These are phyloP conservation scores for Podaxis sp. DNA, from an alignment of 768 basidiomycete genomes.

Conservation along the genomic window DNA sequence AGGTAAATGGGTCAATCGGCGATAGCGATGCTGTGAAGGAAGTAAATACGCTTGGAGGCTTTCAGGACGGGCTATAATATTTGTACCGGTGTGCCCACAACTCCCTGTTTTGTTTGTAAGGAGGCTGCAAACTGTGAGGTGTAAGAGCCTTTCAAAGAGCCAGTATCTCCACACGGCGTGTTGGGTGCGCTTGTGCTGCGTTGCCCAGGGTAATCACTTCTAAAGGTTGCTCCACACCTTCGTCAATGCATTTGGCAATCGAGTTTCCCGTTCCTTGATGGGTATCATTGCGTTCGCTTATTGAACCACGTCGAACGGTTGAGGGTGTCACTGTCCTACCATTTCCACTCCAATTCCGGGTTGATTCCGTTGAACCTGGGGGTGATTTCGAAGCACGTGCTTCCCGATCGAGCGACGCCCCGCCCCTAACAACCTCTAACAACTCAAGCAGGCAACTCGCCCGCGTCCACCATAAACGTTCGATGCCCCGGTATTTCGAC, in stretches of 20 bases:
- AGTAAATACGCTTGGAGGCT: neutral
- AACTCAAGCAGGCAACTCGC: neutral
- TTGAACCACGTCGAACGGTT: neutral
- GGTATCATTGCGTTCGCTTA: neutral
- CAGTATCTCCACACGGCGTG: neutral
- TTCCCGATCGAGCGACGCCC: neutral
- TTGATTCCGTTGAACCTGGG: conserved; percentile 1
- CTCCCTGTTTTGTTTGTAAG: neutral
- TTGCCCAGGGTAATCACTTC: neutral
- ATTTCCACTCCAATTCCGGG: neutral
- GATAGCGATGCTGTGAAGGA: neutral
- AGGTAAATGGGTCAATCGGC: neutral
- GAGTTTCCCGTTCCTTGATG: neutral
- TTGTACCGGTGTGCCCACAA: neutral
- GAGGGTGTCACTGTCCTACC: neutral
- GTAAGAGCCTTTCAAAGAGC: neutral
- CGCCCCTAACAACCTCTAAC: neutral
- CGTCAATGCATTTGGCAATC: neutral
- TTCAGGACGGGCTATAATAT: neutral
- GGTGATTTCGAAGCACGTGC: conserved; percentile 10
- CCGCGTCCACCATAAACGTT: conserved; percentile 5
- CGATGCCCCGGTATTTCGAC: neutral
- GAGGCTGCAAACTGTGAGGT: neutral
- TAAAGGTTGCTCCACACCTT: neutral
- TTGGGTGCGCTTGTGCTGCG: neutral